These are phyloP conservation scores for Marasmius sp. DNA, from an alignment of 1,284 basidiomycete species.

Conservation along the genomic window DNA sequence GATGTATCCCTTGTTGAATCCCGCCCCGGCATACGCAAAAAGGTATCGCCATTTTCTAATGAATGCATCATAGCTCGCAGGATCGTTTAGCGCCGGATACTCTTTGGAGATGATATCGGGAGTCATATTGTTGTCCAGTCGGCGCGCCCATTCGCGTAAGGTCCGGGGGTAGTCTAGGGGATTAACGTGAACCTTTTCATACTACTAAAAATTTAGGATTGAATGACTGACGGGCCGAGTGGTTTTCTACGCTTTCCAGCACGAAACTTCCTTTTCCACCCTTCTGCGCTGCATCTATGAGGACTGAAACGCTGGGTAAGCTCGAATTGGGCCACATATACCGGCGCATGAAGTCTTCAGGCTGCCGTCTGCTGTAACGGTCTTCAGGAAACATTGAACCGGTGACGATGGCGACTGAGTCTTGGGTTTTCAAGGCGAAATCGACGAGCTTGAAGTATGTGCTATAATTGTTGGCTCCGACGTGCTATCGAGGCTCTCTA, in stretches of 20 bases:
- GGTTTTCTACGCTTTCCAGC: constrained; percentile 83
- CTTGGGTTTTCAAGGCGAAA: constrained; percentile 70
- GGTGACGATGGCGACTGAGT: constrained; percentile 74
- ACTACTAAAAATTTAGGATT: constrained; percentile 2
- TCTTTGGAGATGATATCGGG: constrained; percentile 56
- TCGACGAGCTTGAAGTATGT: constrained; percentile 82
- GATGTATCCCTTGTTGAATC: constrained; percentile 76
- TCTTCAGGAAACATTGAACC: constrained; percentile 86
- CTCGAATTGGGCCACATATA: constrained; percentile 94
- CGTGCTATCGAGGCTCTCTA: constrained; percentile 43
- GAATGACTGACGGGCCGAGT: constrained; percentile 65
- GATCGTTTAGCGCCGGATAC: constrained; percentile 55
- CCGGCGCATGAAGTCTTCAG: constrained; percentile 87
- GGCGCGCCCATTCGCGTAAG: constrained; percentile 80
- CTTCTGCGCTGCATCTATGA: constrained; percentile 64
- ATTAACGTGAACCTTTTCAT: constrained; percentile 3
- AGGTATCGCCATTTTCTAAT: constrained; percentile 78
- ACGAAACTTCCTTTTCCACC: constrained; percentile 74
- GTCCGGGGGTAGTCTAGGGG: constrained; percentile 80
- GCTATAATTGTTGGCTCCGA: constrained; percentile 68
- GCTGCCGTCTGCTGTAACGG: constrained; percentile 68
- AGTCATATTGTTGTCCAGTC: constrained; percentile 63
- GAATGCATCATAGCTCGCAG: constrained; percentile 59
- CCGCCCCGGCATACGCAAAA: constrained; percentile 74
- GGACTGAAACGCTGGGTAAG: constrained; percentile 76